Evolutionary conservation across 2,329 filamentous ascomycete genomes (phyloP), one percentile per base, ranked within the genome.

Genomic region (Hysterium pulicare): DNA sequence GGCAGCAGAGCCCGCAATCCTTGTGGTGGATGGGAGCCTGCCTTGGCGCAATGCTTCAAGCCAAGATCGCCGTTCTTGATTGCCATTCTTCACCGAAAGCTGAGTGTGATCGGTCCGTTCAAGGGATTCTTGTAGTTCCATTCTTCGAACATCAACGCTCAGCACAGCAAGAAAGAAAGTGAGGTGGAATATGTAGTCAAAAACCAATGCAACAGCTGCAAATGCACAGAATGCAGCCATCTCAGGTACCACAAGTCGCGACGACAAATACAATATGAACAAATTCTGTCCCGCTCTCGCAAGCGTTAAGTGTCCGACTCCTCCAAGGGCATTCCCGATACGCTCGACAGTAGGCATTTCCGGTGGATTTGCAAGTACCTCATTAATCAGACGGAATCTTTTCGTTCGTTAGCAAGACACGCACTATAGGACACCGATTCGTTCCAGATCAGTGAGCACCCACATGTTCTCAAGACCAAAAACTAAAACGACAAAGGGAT

Each of bases 161-260:
- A 91, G 71, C 10, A 91, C 85, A 1, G 86, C 81, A 3, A 90
- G 73, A 57, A 91, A 90, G 67, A 90, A 90, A 0, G 86, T 90
- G 6, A 87, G 77, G 17, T 90, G 74, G 56, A 86, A 90, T 55
- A 90, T 82, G 48, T 86, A 85, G 63, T 91, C 87, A 54, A 90
- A 84, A 1, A 86, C 67, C 11, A 88, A 79, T 1, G 86, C 87
- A 39, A 90, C 79, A 2, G 83, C 83, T 3, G 84, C 82, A 61
- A 90, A 91, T 1, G 78, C 78, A 65, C 87, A 90, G 54, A 90
- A 90, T 0, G 83, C 84, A 1, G 82, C 78, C 3, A 90, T 83
- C 36, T 84, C 84, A 0, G 84, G 78, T 4, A 82, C 82, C 1
- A 87, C 84, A 6, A 86, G 61, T 19, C 72, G 76, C 2, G 84